phyloP scores from a whole-genome alignment of 345 rosid species.

The Eucalyptus pauciflora region DNA sequence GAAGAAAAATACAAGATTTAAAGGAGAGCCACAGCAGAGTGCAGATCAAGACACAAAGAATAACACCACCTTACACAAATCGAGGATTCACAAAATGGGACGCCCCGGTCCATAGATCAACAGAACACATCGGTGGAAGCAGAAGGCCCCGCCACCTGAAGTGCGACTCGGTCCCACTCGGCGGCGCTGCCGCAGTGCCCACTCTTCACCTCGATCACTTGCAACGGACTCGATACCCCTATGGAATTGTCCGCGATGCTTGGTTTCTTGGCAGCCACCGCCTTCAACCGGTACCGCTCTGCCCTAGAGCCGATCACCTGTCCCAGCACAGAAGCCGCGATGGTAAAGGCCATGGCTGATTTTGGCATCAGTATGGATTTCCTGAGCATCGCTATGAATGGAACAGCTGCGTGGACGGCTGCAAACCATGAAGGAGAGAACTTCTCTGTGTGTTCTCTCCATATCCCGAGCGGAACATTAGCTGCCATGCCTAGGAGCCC shows the following conservation, averaged over 20 bases:
- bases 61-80: background rate
- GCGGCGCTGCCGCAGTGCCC: constrained; percentile 14
- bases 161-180: constrained; percentile 27
- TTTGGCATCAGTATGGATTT: constrained; percentile 91
- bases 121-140: constrained; percentile 27
- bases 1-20: background rate
- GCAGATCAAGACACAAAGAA: background rate
- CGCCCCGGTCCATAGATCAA: background rate
- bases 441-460: constrained; percentile 93
- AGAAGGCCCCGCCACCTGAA: constrained; percentile 20
- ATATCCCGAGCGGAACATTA: constrained; percentile 81
- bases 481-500: constrained; percentile 95
- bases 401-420: constrained; percentile 94
- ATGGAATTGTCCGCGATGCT: background rate
- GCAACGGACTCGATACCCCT: constrained; percentile 6
- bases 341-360: constrained; percentile 87
- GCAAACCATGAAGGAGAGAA: constrained; percentile 81
- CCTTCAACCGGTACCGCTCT: constrained; percentile 67
- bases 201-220: background rate
- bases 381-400: constrained; percentile 86
- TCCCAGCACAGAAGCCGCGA: constrained; percentile 80
- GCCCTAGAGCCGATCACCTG: constrained; percentile 98
- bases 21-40: background rate
- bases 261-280: constrained; percentile 27
- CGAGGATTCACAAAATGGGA: background rate